phyloP scores from a whole-genome alignment of 305 asterid species.

The Nicotiana rustica region DNA sequence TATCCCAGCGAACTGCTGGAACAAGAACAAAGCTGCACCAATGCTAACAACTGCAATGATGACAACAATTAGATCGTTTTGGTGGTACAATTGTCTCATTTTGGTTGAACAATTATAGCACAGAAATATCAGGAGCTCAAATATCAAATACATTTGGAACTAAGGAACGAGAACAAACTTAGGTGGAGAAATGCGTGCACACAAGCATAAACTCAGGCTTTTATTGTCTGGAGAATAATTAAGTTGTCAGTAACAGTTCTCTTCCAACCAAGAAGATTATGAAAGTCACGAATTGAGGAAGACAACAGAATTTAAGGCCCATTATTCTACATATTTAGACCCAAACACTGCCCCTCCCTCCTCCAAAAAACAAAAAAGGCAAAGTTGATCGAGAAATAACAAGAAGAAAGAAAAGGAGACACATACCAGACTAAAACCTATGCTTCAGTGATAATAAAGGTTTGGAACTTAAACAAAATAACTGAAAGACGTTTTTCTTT shows the following conservation, averaged over 20 bases:
- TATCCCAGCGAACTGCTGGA: conserved; percentile 98
- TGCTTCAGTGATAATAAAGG: conserved; percentile 25
- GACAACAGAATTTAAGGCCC: neutral
- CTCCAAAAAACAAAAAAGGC: neutral
- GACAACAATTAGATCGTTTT: conserved; percentile 4
- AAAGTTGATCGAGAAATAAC: neutral
- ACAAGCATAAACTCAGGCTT: conserved; percentile 1
- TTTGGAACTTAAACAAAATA: conserved; percentile 19
- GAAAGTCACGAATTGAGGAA: neutral
- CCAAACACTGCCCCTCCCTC: neutral
- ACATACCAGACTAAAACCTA: neutral
- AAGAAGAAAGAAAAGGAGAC: neutral
- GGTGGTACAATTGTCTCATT: conserved; percentile 22
- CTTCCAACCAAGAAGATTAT: conserved; percentile 18
- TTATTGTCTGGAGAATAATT: neutral
- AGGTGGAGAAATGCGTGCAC: neutral
- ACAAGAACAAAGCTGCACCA: conserved; percentile 85
- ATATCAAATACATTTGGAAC: conserved; percentile 20
- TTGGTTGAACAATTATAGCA: neutral
- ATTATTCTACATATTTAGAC: neutral
- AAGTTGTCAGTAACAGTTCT: conserved; percentile 17
- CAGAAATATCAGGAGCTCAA: conserved; percentile 26
- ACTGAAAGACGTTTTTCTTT: neutral
- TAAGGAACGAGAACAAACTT: neutral
- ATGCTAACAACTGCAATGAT: conserved; percentile 85